Evolutionary conservation across 2,329 filamentous ascomycete species (phyloP).

Genomic region (Phaeomoniella chlamydospora): DNA sequence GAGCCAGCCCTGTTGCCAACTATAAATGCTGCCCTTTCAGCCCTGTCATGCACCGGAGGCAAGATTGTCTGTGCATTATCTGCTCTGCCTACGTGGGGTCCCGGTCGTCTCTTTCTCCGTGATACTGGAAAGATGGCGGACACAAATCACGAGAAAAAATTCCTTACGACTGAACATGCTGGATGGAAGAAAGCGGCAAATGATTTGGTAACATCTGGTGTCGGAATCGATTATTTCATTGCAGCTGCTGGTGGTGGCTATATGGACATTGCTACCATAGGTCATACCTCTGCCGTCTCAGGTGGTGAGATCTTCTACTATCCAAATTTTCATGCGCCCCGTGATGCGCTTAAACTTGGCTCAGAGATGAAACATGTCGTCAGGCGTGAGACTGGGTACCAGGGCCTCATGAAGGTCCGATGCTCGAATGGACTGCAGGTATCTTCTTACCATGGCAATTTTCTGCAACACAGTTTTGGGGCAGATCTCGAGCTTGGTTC

Average conservation of each 20-base stretch:
- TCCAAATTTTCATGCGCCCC: constrained; percentile 81
- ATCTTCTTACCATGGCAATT: constrained; percentile 88
- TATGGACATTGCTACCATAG: constrained; percentile 83
- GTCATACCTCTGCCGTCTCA: constrained; percentile 74
- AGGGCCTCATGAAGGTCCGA: constrained; percentile 94
- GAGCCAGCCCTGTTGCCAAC: constrained; percentile 79
- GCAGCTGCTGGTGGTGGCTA: constrained; percentile 82
- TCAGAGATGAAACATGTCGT: constrained; percentile 77
- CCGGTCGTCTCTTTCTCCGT: constrained; percentile 68
- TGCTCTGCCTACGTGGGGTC: constrained; percentile 82
- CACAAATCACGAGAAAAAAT: constrained; percentile 80
- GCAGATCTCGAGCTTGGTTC: constrained; percentile 88
- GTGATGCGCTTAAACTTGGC: constrained; percentile 71
- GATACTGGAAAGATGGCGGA: constrained; percentile 78
- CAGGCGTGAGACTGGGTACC: constrained; percentile 82
- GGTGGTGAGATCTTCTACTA: constrained; percentile 95
- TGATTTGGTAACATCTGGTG: constrained; percentile 73
- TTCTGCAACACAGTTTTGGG: constrained; percentile 87
- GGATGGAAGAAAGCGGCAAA: constrained; percentile 75
- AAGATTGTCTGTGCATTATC: constrained; percentile 83
- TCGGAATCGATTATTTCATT: constrained; percentile 89
- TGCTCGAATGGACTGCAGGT: constrained; percentile 95
- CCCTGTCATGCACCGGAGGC: constrained; percentile 73
- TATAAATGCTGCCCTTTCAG: constrained; percentile 69
- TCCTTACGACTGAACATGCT: constrained; percentile 80